Evolutionary conservation across 2,329 filamentous ascomycete species (phyloP), one percentile per base, ranked within the genome.

Genomic region (Aspergillus amoenus): DNA sequence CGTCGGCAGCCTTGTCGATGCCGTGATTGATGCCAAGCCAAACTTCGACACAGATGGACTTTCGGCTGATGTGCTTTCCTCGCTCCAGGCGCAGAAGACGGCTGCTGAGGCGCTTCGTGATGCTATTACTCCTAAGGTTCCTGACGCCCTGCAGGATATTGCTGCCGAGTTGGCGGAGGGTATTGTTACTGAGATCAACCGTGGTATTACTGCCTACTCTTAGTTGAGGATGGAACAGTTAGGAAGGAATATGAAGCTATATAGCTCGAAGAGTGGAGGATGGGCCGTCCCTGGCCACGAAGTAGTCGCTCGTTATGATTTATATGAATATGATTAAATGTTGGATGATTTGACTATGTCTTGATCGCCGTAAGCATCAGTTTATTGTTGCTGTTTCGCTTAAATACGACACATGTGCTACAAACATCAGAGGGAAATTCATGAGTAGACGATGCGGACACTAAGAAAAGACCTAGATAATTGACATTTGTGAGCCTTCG

Each of bases 101-200:
- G 51, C 48, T 13, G 30, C 58, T 2, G 43, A 58, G 44, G 52
- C 34, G 12, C 37, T 61, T 11, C 22, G 41, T 13, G 48, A 41
- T 41, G 48, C 55, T 13, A 54, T 61, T 18, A 55, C 56, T 2
- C 55, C 58, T 12, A 58, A 61, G 48, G 56, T 61, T 15, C 58
- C 58, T 1, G 12, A 43, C 3, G 46, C 58, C 1, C 39, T 61
- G 27, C 39, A 55, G 37, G 47, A 21, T 12, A 49, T 50, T 32
- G 58, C 58, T 5, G 39, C 21, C 1, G 37, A 49, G 8, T 41
- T 61, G 2, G 44, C 58, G 1, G 17, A 50, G n/a, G 42, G 50
- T 6, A 58, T 61, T 37, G 40, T 49, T 15, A 44, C 27, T 9
- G 22, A 58, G 12, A 61, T 61, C 8, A 48, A 58, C 17, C 39